Base-by-base conservation (phyloP, 345 rosid genomes). In the Turnera subulata region DNA sequence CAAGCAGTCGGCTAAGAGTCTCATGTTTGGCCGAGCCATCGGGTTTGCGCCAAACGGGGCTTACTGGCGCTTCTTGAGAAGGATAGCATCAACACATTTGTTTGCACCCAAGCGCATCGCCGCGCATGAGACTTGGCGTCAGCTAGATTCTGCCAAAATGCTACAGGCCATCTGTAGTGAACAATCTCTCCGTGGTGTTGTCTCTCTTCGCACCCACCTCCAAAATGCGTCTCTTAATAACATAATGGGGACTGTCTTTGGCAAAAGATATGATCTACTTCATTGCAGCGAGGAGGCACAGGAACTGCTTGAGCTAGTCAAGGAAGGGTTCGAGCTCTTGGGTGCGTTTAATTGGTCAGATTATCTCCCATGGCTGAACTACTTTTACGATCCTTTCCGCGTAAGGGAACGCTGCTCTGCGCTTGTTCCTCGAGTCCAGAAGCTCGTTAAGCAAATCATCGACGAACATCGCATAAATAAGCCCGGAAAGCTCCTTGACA, bases 311-410 rank as follows among this genome's bases (percentile, higher is more conserved):
- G 72, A 68, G n/a, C 72, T 82, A 25, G 78, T 82, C 0, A 66
- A 65, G 25, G 84, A 79, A 68, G 84, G 88, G 29, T 82, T 79
- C 60, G 84, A 77, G 33, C 59, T 79, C 11, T 50, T 82, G 72
- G 84, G 88, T 2, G 74, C 88, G 25, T 79, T 82, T 64, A 82
- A 82, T n/a, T 82, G 82, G 80, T 82, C 79, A 1, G 88, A 82
- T 58, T 66, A 70, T 68, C 59, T 79, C 21, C 84, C 84, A 8
- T 82, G 80, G 82, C 43, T 79, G n/a, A 59, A 58, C 16, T 43
- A 50, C 29, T 65, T 82, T 39, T 79, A 71, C 15, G 88, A 77
- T 42, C 88, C 88, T 35, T 63, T 48, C n/a, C 64, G 58, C 1
- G 53, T 79, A 22, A 26, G 68, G 5, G 55, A 69, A n/a, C 80